Base-by-base conservation (phyloP, 768 basidiomycete species). In the Auricularia auricula-judae region DNA sequence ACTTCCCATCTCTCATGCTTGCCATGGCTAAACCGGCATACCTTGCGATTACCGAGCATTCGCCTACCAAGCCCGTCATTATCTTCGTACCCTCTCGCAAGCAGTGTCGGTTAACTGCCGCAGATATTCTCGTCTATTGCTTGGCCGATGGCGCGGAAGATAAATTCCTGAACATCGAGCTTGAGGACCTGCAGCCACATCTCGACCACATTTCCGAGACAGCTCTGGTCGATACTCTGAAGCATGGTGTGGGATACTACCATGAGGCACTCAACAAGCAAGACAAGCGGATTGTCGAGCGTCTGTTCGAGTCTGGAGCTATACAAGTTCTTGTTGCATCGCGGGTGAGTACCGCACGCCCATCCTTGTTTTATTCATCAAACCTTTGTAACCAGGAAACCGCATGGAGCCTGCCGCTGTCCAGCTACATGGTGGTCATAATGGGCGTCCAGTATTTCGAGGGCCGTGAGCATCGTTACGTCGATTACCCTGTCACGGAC, bases 381-480 rank as follows among this genome's bases (percentile, higher is more conserved):
- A 4, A 4, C 56, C 12, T 35, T 47, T 3, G 21, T 59, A 23
- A 33, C 56, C 53, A 95, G 91, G 97, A 98, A 69, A 93, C 91
- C 0, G 92, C 94, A 0, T 99, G 97, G 97, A 93, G 86, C 71
- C 79, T 99, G 5, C 95, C 97, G 0, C 86, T 97, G 18, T 85
- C 93, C 0, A 87, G 91, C 65, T 95, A 97, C 75, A 97, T 98
- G 93, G 95, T 98, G 53, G 87, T 99, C 73, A 93, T 99, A 70
- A 98, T 98, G 95, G 96, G 96, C n/a, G 94, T 98, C 0, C 97
- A 99, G 72, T 88, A 76, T 65, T 98, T 90, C 70, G 95, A 98
- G 74, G 96, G 96, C 71, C 91, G 93, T 75, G 97, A 99, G 70
- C 97, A 98, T 72, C 90, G 97, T 56, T 99, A 99, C 69, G 82